phyloP scores from a whole-genome alignment of 2,329 filamentous ascomycete genomes.

The Aspergillus sp. region DNA sequence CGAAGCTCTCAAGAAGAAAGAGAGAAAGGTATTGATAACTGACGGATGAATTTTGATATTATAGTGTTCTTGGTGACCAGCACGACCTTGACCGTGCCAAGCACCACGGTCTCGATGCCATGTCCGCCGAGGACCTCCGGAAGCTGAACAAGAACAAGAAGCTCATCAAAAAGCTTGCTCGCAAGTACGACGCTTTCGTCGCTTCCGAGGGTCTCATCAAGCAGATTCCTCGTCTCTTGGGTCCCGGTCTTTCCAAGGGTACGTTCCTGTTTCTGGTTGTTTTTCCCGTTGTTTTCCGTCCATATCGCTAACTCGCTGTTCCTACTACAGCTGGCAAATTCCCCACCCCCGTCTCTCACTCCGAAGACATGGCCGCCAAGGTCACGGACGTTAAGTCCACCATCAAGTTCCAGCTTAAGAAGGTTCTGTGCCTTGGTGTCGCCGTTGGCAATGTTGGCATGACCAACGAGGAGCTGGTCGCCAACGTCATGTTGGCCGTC shows the following conservation, averaged over 20 bases:
- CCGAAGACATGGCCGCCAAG: conserved; percentile 87
- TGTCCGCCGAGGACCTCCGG: conserved; percentile 98
- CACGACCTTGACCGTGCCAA: conserved; percentile 99
- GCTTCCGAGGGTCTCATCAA: conserved; percentile 97
- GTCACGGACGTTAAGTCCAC: conserved; percentile 99
- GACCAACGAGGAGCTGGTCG: conserved; percentile 89
- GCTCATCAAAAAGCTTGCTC: conserved; percentile 99
- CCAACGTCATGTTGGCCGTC: conserved; percentile 99
- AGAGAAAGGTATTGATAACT: conserved; percentile 5
- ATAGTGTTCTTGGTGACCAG: conserved; percentile 76
- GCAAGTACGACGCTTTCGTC: conserved; percentile 99
- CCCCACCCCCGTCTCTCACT: conserved; percentile 95
- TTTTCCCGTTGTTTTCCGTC: no score
- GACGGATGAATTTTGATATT: conserved; percentile 4
- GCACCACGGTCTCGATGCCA: conserved; percentile 96
- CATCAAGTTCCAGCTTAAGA: conserved; percentile 99
- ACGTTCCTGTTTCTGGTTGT: conserved; percentile 26
- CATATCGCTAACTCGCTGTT: conserved; percentile 20
- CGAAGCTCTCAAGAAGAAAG: not conserved
- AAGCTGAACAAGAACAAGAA: conserved; percentile 99
- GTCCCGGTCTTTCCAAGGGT: conserved; percentile 96
- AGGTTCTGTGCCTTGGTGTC: conserved; percentile 99
- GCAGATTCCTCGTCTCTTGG: conserved; percentile 99
- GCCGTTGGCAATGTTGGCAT: conserved; percentile 98
- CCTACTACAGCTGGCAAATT: conserved; percentile 81